Base-by-base conservation (phyloP, 257 asterid species). In the Salvia hispanica region DNA sequence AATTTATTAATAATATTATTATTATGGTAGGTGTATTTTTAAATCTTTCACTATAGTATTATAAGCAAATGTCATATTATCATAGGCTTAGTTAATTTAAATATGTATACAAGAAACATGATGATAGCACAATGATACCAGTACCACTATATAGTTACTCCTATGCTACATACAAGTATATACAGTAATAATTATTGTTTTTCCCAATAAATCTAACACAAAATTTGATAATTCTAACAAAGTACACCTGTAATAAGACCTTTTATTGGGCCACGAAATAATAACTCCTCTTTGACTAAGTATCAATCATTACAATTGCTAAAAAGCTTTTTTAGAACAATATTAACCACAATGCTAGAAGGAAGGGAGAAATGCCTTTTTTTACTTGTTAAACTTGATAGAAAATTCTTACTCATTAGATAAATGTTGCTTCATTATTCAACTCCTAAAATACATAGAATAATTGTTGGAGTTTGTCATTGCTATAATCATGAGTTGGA, bases 251-350 rank as follows among this genome's bases (percentile, higher is more conserved):
- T 70, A 16, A 57, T 25, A 46, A 42, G 9, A 25, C 63, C 64
- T 58, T 58, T 18, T 43, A 25, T 46, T 16, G 66, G 51, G 51
- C 73, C 46, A 73, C 46, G 16, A 62, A 50, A 57, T 74, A 61
- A 76, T 58, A 12, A 47, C 50, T 57, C 48, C 44, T 37, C 70
- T n/a, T 80, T 80, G 74, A 72, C 80, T 33, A 45, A 44, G 8
- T 14, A 33, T 59, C 34, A 55, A 55, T 66, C 70, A 62, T 57
- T 33, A 47, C 31, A 47, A 21, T 34, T 42, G 15, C 46, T 58
- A 12, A 11, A 51, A 67, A 55, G 40, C 25, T 12, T 58, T 15
- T 37, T 15, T 8, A 21, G 7, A 53, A 21, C 14, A 2, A 8
- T 21, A 39, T 39, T 6, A 39, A 6, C 43, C 43, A 39, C 43